Conservation (phyloP, 208 protist species). For the Leptomonas seymouri region DNA sequence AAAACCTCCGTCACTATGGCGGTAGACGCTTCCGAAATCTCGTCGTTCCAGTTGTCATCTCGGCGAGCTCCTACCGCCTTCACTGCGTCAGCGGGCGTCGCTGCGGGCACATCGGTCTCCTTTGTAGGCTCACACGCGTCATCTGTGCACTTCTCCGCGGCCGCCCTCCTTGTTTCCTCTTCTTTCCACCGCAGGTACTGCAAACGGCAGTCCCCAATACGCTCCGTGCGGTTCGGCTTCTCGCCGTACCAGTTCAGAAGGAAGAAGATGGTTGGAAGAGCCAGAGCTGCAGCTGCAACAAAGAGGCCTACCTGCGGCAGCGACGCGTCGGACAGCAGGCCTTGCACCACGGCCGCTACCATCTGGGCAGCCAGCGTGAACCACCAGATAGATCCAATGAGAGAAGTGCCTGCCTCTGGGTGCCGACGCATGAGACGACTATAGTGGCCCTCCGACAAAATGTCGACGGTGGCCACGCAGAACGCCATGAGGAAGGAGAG, state of each 20-base stretch:
- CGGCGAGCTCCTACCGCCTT: too few species aligned
- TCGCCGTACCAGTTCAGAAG: conserved; percentile 56
- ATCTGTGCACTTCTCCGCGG: neutral
- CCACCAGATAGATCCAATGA: conserved; percentile 61
- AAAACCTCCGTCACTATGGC: too few species aligned
- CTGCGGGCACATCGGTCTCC: too few species aligned
- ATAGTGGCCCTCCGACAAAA: conserved; percentile 64
- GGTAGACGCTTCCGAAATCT: too few species aligned
- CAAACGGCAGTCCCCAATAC: conserved; percentile 33
- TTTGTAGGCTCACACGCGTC: too few species aligned
- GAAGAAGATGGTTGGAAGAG: conserved; percentile 41
- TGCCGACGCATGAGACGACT: conserved; percentile 41
- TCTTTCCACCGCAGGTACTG: too few species aligned
- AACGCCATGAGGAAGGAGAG: conserved; percentile 51
- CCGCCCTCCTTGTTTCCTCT: too few species aligned
- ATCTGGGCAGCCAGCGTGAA: conserved; percentile 38
- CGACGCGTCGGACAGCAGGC: conserved; percentile 41
- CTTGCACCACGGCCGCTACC: conserved; percentile 40
- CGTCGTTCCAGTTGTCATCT: too few species aligned
- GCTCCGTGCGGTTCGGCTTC: conserved; percentile 39
- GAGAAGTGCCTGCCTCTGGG: conserved; percentile 28
- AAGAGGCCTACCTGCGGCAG: conserved; percentile 36
- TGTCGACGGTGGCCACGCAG: conserved; percentile 44
- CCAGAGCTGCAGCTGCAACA: conserved; percentile 31
- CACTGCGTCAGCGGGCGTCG: too few species aligned